Evolutionary conservation across 129 eudicot genomes (phyloP).

Genomic region (Erigeron canadensis): DNA sequence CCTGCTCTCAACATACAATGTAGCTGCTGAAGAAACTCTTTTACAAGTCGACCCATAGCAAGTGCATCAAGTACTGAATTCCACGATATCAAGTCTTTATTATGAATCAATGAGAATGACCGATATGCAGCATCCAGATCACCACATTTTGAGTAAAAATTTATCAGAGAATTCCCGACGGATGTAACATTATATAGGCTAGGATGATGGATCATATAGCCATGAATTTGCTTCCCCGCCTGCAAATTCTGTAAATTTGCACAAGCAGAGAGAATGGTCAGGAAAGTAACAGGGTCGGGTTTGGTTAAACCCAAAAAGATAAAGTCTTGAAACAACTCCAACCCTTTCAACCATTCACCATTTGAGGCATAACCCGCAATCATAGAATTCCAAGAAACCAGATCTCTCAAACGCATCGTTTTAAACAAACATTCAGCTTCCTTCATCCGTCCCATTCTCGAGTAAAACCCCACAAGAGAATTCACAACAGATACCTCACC

Average conservation of each 20-base stretch:
- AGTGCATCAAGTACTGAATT: constrained; percentile 73
- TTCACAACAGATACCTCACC: constrained; percentile 53
- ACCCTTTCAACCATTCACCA: constrained; percentile 59
- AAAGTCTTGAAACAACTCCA: constrained; percentile 47
- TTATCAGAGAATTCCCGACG: constrained; percentile 66
- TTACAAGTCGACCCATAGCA: constrained; percentile 36
- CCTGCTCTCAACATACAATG: constrained; percentile 52
- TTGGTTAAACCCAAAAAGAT: constrained; percentile 20
- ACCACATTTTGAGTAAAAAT: constrained; percentile 66
- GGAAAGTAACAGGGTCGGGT: constrained; percentile 64
- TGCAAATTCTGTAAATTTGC: constrained; percentile 44
- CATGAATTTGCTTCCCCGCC: constrained; percentile 73
- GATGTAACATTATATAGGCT: constrained; percentile 42
- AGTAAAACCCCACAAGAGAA: constrained; percentile 72
- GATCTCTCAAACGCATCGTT: constrained; percentile 57
- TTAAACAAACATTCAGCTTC: constrained; percentile 54
- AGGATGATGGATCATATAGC: constrained; percentile 52
- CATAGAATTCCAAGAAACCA: constrained; percentile 82
- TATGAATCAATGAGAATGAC: constrained; percentile 39
- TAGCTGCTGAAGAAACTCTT: constrained; percentile 41
- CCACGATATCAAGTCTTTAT: constrained; percentile 84
- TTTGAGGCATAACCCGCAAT: constrained; percentile 70
- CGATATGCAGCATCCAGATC: constrained; percentile 44
- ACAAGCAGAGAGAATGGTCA: constrained; percentile 67
- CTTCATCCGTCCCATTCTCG: constrained; percentile 42